Base-by-base conservation (phyloP, 108 stramenopile genomes). In the Nannochloropsis salina region DNA sequence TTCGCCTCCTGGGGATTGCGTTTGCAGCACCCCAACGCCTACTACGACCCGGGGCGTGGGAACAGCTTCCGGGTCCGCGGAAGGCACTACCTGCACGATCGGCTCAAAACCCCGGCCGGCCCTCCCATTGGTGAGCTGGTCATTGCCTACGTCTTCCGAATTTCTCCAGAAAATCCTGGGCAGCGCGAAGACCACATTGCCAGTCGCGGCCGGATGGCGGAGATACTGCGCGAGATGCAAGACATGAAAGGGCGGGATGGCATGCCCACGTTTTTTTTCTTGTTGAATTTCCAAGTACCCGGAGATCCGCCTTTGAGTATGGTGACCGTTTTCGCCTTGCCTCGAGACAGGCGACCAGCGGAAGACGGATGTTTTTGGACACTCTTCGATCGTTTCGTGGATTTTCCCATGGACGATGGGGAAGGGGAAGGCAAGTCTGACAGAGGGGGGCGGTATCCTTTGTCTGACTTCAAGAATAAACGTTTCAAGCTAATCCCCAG, bases 401-500 rank as follows among this genome's bases (percentile, higher is more conserved):
- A 74, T 74, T 74, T 74, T 6, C 61, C 61, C 2, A 74, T 74
- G 61, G 61, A 74, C 4, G 61, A 81, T 11, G 22, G 81, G 81
- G 81, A 81, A 40, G 81, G 81, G 81, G 22, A 81, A 31, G 1
- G 31, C 31, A 31, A 31, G 31, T 31, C 31, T 31, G 31, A 31
- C 0, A 31, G 31, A 31, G 81, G 81, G 22, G 81, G 81, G 40
- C 11, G 31, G 81, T 81, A 31, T 31, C 11, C 22, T 3, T 81
- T 74, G 61, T 4, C 20, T 2, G 61, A 74, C 61, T 22, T 81
- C 11, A 81, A 81, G 31, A 81, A 41, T 40, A 81, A 61, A 41
- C 42, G 92, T 42, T 91, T 92, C 61, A 93, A 93, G 88, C 85
- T 93, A 45, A 92, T 93, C 22, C 92, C 93, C 8, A 85, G 80